A percentile compares a stretch with the other conserved stretches of the same genome.
Evolutionary conservation across 176 grass and related monocot species (phyloP).

Genomic region (Otatea glauca): DNA sequence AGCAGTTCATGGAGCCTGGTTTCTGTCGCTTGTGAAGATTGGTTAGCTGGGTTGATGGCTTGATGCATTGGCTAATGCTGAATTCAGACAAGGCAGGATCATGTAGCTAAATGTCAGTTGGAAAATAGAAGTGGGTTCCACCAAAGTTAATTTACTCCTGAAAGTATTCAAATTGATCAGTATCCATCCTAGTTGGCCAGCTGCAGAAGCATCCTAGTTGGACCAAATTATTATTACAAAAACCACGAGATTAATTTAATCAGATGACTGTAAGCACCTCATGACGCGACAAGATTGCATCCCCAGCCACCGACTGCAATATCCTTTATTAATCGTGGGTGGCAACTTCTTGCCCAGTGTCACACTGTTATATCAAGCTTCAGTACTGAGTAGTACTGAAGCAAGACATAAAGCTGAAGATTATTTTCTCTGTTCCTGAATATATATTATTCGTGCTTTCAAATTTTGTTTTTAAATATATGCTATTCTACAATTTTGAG

Average conservation of each 20-base stretch:
- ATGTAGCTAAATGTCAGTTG: background rate
- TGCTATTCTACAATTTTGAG: too few species aligned
- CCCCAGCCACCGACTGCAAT: background rate
- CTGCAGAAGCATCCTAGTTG: slow-evolving; percentile 5
- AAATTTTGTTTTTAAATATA: too few species aligned
- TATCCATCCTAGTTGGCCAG: background rate
- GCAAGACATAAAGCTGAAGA: background rate
- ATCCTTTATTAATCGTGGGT: background rate
- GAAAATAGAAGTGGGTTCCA: background rate
- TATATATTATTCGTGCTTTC: too few species aligned
- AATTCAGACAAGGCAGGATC: background rate
- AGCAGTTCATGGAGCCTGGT: too few species aligned
- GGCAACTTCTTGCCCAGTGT: background rate
- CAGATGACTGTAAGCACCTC: background rate
- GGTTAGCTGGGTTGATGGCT: background rate
- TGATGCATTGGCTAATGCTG: background rate
- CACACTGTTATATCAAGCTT: background rate
- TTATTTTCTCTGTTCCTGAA: background rate
- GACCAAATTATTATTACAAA: background rate
- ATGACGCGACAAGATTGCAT: background rate
- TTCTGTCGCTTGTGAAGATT: background rate
- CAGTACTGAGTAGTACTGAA: too few species aligned
- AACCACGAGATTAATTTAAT: background rate
- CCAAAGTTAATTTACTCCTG: background rate
- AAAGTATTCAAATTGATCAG: background rate